Evolutionary conservation across 2,329 filamentous ascomycete genomes (phyloP), one percentile per base, ranked within the genome.

Genomic region (Xylaria sp.): DNA sequence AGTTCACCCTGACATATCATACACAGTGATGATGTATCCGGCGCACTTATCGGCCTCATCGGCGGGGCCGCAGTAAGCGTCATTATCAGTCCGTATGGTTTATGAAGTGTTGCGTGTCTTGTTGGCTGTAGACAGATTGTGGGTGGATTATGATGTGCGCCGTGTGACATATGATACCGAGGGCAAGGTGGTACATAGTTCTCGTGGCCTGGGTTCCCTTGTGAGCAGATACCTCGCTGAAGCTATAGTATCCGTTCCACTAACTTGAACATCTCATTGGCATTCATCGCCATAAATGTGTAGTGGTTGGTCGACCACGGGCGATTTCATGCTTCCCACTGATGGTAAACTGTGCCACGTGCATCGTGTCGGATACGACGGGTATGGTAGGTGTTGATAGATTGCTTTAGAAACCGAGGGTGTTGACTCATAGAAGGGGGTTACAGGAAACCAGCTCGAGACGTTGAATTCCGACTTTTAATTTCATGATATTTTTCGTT

Each of bases 261-360:
- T 63, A 18, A 67, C 70, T 28, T 55, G 55, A 50, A n/a, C 4
- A 37, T 28, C 37, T 34, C 25, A n/a, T 23, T 31, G 34, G 9
- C 31, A n/a, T 20, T 56, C 54, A 72, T n/a, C 65, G 67, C 67
- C 61, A 70, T 28, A 62, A 69, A 63, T 72, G 70, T 46, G 58
- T 57, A 50, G 65, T 68, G 5, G 67, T 70, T 1, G 70, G 70
- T 28, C 70, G 70, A 25, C 70, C 70, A 15, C 70, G 70, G 48
- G 70, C 60, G 34, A 72, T 72, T 28, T 72, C 70, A 37, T 72
- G 67, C 64, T 72, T 72, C 57, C 70, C 70, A 34, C 70, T 72
- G 20, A 65, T 72, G 18, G 65, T 70, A 28, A 72, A 72, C 9
- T 72, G 70, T 44, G 70, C 67, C 13, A 72, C 70, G 28, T 72